Evolutionary conservation across 441 rosid genomes (phyloP), one percentile per base, ranked within the genome.

Genomic region (Adansonia madagascariensis): DNA sequence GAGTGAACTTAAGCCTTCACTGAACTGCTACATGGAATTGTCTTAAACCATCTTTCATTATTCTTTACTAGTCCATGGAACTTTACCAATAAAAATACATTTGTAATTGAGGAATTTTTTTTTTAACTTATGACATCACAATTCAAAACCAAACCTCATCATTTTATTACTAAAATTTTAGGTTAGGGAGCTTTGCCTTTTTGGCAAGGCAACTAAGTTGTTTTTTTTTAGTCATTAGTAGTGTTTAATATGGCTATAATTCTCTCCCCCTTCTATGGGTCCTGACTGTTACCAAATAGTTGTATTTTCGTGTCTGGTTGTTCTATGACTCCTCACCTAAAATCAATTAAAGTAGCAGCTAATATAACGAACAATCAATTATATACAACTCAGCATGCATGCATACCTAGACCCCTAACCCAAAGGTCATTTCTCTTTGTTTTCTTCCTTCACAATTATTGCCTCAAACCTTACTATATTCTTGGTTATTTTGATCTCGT

Each of bases 271-370:
- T 14, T 6, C 4, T 52, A 1, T 52, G 57, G 57, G 17, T 53
- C 57, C 20, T 53, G 53, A 49, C 53, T 10, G 57, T 53, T 53
- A 53, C 20, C 73, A 43, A 78, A 78, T 41, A 22, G n/a, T 15
- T 78, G 57, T 71, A 22, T 2, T 27, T 5, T 60, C 44, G 17
- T 63, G 55, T 18, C 3, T 11, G 17, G 44, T 56, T 55, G 15
- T 14, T 18, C 22, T 50, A 11, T 14, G 44, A 46, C 31, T 27
- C 31, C 31, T 27, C 31, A 27, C 31, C 31, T 27, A 27, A 27
- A 27, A 27, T 12, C 15, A 71, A 68, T 67, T 15, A 62, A 62
- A 62, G 61, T 2, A 53, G 59, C 61, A 18, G 61, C 10, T 8
- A 31, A 62, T 27, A 27, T 27, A 27, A 27, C 31, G 31, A 27